phyloP scores from a whole-genome alignment of 2,329 filamentous ascomycete species.

The Xenoacremonium recifei region DNA sequence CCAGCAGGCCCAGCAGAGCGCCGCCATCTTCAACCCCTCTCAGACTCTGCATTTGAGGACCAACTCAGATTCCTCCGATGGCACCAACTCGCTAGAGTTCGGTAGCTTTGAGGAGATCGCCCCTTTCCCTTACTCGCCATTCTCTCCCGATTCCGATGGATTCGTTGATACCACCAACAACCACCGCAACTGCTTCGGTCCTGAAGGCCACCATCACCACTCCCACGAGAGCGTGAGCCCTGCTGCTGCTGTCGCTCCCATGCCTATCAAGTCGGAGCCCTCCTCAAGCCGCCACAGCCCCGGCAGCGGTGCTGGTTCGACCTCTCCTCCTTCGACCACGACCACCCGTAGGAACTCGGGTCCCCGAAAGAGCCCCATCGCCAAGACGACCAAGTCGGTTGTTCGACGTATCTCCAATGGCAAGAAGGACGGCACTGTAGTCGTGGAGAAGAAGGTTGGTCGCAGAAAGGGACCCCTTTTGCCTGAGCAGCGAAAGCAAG shows the following conservation, averaged over 20 bases:
- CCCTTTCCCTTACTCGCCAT: slow-evolving; percentile 71
- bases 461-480: slow-evolving; percentile 85
- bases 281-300: slow-evolving; percentile 59
- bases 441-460: slow-evolving; percentile 90
- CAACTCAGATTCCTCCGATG: slow-evolving; percentile 81
- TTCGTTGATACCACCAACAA: slow-evolving; percentile 58
- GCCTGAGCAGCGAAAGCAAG: slow-evolving; percentile 93
- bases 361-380: slow-evolving; percentile 72
- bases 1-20: slow-evolving; percentile 50
- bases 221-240: slow-evolving; percentile 62
- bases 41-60: slow-evolving; percentile 87
- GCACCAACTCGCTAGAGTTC: slow-evolving; percentile 64
- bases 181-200: slow-evolving; percentile 62
- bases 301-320: slow-evolving; percentile 58
- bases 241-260: slow-evolving; percentile 63
- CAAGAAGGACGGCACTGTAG: slow-evolving; percentile 76
- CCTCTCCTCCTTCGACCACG: slow-evolving; percentile 61
- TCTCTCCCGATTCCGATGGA: slow-evolving; percentile 79
- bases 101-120: slow-evolving; percentile 78
- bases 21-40: slow-evolving; percentile 85
- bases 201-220: slow-evolving; percentile 50
- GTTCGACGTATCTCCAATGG: slow-evolving; percentile 74
- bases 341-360: slow-evolving; percentile 64
- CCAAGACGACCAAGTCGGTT: slow-evolving; percentile 79
- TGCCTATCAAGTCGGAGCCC: slow-evolving; percentile 62